Evolutionary conservation across 2,329 filamentous ascomycete genomes (phyloP), one percentile per base, ranked within the genome.

Genomic region (Penicillium hesseltinei): DNA sequence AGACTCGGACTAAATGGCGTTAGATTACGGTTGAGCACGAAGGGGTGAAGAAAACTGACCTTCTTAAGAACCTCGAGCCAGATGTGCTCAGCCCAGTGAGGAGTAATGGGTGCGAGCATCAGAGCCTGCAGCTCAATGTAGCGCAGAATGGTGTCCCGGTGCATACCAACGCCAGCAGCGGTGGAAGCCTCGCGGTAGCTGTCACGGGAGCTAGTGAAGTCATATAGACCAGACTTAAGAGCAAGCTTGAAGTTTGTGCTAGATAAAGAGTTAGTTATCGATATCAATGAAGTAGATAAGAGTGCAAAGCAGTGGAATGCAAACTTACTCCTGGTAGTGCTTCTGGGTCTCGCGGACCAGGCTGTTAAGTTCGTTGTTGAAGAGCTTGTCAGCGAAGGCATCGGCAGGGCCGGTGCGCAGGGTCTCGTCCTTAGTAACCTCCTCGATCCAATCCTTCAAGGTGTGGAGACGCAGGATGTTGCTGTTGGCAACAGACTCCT

Each of bases 11-110:
- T 90, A 59, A 55, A 43, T 42, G n/a, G 39, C 40, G 39, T 60
- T 53, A 59, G 52, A 54, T 40, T 31, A 33, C 39, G 19, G 13
- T 31, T 17, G 4, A 31, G 50, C 53, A 31, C 46, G 50, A 40
- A 21, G 33, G 31, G 21, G 21, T 23, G 19, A 46, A 44, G 49
- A 8, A 51, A 57, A 54, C 49, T 54, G 58, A 77, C 76, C 71
- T 88, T 92, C 72, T 89, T 85, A 59, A 99, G 85, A 2, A 97
- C 86, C 76, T 97, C 93, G 54, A 89, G 85, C 91, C 92, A 97
- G 71, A 99, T 86, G 76, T 96, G 89, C 72, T 99, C 94, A 46
- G 91, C 82, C 88, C 92, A 97, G 77, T 99, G 94, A 57, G 94
- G 93, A 2, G 93, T 88, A 61, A 97, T 87, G 51, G 92, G 89